Base-by-base conservation (phyloP, 805 yeast species). In the Spathaspora passalidarum region DNA sequence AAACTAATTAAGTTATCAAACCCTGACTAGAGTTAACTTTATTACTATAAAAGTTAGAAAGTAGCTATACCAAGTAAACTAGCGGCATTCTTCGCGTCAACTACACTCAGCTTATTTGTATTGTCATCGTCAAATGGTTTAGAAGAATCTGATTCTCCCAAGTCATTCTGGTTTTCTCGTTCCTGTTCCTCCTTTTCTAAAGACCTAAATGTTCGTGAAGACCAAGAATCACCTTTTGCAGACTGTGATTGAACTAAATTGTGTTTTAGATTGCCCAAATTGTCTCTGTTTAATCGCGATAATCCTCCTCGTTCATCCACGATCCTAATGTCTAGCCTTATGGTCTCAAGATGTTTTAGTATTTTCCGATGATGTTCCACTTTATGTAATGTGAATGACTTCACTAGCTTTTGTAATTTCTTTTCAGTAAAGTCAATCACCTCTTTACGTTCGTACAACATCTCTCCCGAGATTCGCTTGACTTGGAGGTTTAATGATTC, bases 301-400 rank as follows among this genome's bases (percentile, higher is more conserved):
- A 94, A 75, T 0, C 96, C 96, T 18, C 96, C 96, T 20, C 75
- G 73, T 22, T 78, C 77, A 63, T 88, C 96, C 4, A 86, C 87
- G 7, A 80, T 75, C 45, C 96, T 73, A 9, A 88, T 84, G 52
- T 86, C 94, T 3, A 78, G 66, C 48, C 92, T 78, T 48, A 80
- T 81, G 53, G 75, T 79, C 58, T 84, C 96, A 69, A 95, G 74
- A 32, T 85, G 75, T 46, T 81, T 77, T 43, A 94, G 72, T 42
- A 86, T 82, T 56, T 88, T 84, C 38, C 98, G 78, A 67, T 91
- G 97, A 53, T 83, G 87, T 49, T 89, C 96, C 38, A 94, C 90
- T 55, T 82, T 82, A 51, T 82, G 80, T 51, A 86, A 67, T 0
- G 89, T 79, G 51, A 76, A 81, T 38, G 73, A 76, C 48, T 81